Base-by-base conservation (phyloP, 2,329 filamentous ascomycete genomes). In the Hortaea werneckii region DNA sequence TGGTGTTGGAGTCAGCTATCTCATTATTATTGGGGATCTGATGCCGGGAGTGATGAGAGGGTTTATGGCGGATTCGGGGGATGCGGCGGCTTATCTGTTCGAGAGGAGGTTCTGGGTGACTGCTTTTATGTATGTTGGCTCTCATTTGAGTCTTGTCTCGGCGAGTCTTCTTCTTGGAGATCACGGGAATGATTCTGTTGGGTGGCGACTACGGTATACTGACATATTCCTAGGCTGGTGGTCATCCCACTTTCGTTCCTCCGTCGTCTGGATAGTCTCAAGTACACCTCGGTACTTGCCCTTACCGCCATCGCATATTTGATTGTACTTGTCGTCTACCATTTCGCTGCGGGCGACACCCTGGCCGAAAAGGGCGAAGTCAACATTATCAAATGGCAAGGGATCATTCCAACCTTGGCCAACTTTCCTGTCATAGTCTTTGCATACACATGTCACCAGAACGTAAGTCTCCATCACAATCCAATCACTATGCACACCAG, bases 361-460 rank as follows among this genome's bases (percentile, higher is more conserved):
- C 75, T 85, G 48, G 76, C 79, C 12, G 79, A 85, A 43, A 79
- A 87, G 44, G 83, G 86, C 9, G 77, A 82, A 7, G 79, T 98
- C 49, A 79, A 85, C 41, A 70, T 87, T 29, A 74, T 95, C 51
- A 71, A 78, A 50, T 95, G 87, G 83, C 83, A 80, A 38, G 87
- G 90, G 6, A 75, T 86, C 3, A 74, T 94, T 7, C 78, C 84
- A 32, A 82, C 85, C 5, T 73, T 98, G 44, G 87, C 87, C 56
- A 89, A 85, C 51, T 79, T 98, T 53, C 92, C 92, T 0, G 88
- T 98, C 44, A 89, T 96, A 46, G 87, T 98, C 2, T 98, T 98
- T 72, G 92, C 90, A n/a, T 98, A 96, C 65, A 98, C 92, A 1
- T 98, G 92, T 64, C 92, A 98, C 66, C 92, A 98, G 61, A 98